These are phyloP conservation scores for Dothistroma septosporum DNA, from an alignment of 2,329 filamentous ascomycete species.

Conservation along the genomic window DNA sequence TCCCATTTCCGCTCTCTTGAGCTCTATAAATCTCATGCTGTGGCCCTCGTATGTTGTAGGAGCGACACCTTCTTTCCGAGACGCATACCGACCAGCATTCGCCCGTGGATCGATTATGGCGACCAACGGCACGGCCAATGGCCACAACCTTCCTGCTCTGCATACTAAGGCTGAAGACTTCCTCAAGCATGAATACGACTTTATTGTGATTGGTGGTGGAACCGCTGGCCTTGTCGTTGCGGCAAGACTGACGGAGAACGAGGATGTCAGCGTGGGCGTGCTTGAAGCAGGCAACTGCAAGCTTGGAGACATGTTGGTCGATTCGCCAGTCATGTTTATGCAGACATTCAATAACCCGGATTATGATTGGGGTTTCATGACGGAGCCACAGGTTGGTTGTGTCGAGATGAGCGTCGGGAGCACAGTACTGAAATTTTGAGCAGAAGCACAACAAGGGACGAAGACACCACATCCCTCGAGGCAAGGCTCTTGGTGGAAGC, in stretches of 20 bases:
- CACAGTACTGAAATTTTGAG: neutral
- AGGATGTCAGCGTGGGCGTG: conserved; percentile 32
- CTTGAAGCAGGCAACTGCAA: conserved; percentile 33
- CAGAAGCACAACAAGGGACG: conserved; percentile 20
- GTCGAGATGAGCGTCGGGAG: neutral
- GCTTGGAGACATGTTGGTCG: conserved; percentile 25
- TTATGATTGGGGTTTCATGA: conserved; percentile 26
- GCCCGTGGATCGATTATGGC: conserved; percentile 14
- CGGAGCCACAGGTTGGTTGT: conserved; percentile 20
- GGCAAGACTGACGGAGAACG: conserved; percentile 30
- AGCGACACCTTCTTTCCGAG: neutral
- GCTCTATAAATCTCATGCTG: conserved; percentile 1
- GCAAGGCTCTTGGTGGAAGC: conserved; percentile 39
- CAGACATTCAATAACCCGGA: conserved; percentile 26
- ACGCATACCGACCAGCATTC: neutral
- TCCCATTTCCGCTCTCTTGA: neutral
- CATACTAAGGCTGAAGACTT: conserved; percentile 25
- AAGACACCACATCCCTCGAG: conserved; percentile 28
- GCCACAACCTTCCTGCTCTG: conserved; percentile 24
- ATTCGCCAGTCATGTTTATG: conserved; percentile 26
- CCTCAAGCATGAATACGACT: conserved; percentile 29
- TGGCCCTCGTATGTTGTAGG: neutral
- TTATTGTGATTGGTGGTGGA: conserved; percentile 31
- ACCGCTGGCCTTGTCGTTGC: conserved; percentile 33
- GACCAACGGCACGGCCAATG: conserved; percentile 19